Base-by-base conservation (phyloP, 305 asterid genomes). In the Fraxinus nigra region DNA sequence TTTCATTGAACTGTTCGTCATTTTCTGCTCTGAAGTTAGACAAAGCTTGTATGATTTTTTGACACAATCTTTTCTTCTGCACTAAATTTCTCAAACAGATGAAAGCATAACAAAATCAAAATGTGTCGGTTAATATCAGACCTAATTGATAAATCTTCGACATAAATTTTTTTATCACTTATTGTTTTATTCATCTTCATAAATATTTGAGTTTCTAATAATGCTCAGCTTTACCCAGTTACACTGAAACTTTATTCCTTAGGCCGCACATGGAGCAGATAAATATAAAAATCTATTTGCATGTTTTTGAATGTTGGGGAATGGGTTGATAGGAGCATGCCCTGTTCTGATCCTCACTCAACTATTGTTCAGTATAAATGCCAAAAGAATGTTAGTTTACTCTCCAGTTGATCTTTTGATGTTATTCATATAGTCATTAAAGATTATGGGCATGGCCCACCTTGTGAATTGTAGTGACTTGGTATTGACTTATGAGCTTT, bases 361-460 rank as follows among this genome's bases (percentile, higher is more conserved):
- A 33, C 35, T 33, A 70, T 70, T 32, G 40, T 70, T 32, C 75
- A 70, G 40, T 1, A 72, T 72, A 33, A 38, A 83, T 73, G 81
- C 30, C 18, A 10, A 16, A 80, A 22, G 37, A 65, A 69, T 28
- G 22, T 80, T 63, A 61, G 73, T 46, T 80, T 40, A 37, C 28
- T 69, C 48, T 78, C 54, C 54, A 34, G 20, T 54, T 79, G 76
- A 46, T 20, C 70, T 30, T 43, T 26, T 56, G 72, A 85, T 65
- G 43, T 73, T 77, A 74, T 77, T 65, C 78, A 63, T 28, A 11
- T 46, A 30, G 77, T 14, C 75, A 26, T 77, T 20, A 59, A 61
- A n/a, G 35, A 72, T 35, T 73, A 43, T 59, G 56, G 76, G 46
- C 30, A 40, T 54, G 33, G 56, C 65, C 35, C 43, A 72, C 46